Percentiles rank a stretch among this genome's conserved stretches.
Evolutionary conservation across 768 basidiomycete genomes (phyloP).

Genomic region (Daedaleopsis nitida): DNA sequence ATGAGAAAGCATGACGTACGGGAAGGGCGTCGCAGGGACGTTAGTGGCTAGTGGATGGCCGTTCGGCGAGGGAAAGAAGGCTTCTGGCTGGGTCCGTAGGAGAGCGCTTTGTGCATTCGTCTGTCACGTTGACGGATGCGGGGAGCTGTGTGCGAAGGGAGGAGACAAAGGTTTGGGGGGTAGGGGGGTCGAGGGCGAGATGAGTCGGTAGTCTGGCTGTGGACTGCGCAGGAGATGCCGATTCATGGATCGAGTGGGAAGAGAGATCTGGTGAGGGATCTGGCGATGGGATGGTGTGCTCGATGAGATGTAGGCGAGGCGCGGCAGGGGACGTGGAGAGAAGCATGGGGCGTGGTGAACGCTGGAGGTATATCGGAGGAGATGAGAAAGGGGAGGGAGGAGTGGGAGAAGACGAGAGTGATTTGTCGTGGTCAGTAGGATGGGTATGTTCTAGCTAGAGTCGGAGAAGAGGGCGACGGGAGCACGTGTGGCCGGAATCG

Average conservation of each 20-base stretch:
- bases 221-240: background rate
- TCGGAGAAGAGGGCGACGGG: conserved; percentile 6
- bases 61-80: conserved; percentile 15
- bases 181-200: background rate
- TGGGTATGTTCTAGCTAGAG: background rate
- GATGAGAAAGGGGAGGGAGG: conserved; percentile 4
- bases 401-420: conserved; percentile 1
- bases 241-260: background rate
- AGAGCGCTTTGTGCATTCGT: conserved; percentile 10
- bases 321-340: background rate
- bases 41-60: conserved; percentile 5
- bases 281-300: conserved; percentile 1
- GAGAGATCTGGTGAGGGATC: background rate
- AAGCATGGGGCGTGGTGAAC: background rate
- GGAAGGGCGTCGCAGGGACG: conserved; percentile 6
- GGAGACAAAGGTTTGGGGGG: background rate
- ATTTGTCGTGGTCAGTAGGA: background rate
- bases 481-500: conserved; percentile 8
- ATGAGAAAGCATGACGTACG: background rate
- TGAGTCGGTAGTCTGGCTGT: background rate
- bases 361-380: conserved; percentile 11
- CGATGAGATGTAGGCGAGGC: conserved; percentile 7
- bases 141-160: background rate
- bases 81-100: conserved; percentile 13
- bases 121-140: conserved; percentile 4